Base-by-base conservation (phyloP, 495 filamentous ascomycete species). In the Xanthoparmelia taractica region DNA sequence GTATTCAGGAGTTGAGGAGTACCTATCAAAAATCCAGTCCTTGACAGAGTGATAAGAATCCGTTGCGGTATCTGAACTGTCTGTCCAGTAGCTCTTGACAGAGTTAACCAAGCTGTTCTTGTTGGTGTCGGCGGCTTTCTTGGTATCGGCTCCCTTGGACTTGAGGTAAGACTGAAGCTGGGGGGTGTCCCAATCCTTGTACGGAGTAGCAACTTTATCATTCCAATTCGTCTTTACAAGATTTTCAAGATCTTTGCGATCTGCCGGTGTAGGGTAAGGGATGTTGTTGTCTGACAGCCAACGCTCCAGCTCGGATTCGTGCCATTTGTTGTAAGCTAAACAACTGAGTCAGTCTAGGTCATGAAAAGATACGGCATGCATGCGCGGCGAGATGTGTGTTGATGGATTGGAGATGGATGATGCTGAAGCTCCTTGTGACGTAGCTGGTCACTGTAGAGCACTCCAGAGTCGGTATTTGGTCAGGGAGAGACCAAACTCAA, bases 241-340 rank as follows among this genome's bases (percentile, higher is more conserved):
- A 66, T 84, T 87, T 73, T 94, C 88, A 12, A 96, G 86, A 59
- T 92, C 86, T 65, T 87, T 90, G 69, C 91, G 89, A 71, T 94
- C 90, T n/a, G 91, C 87, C 20, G 89, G 86, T 8, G 82, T 85
- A 33, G 91, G 87, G 69, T 92, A 91, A 11, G 92, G 90, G 62
- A 98, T 83, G 74, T 95, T 77, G 76, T 98, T 85, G 69, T 98
- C 94, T 31, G 89, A 89, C 63, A 98, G 87, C 94, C 94, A 98
- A 69, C 94, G 83, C 79, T 98, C 93, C 15, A 98, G 83, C 79
- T 98, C 94, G 10, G 90, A 96, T 78, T 97, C 87, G 72, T 97
- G 93, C 94, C 94, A 98, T 73, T 93, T 97, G 78, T 97, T 96
- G 82, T 97, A 98, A 8, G 86, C 94, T 96, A 70, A 31, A 66